Evolutionary conservation across 805 yeast species (phyloP), one percentile per base, ranked within the genome.

Genomic region (Zygoascus ofunaensis): DNA sequence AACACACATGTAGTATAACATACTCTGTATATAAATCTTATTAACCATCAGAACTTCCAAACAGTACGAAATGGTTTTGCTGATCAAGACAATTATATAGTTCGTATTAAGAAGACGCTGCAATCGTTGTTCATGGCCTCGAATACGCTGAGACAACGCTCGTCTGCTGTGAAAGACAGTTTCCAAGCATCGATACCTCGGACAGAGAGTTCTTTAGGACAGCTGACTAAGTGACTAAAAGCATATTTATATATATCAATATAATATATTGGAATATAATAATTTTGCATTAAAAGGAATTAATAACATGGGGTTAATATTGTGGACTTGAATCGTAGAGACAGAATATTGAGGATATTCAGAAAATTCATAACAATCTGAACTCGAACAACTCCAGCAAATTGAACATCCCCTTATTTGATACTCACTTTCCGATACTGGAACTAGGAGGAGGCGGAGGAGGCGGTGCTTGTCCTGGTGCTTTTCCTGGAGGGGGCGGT

Each of bases 21-120:
- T n/a, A n/a, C n/a, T n/a, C n/a, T n/a, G n/a, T n/a, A n/a, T n/a
- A n/a, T n/a, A n/a, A n/a, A n/a, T n/a, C n/a, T n/a, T n/a, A n/a
- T n/a, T n/a, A n/a, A n/a, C n/a, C 30, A 26, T 26, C 3, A 37
- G 37, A 39, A 39, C 4, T 41, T 49, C 34, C 47, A 42, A 12
- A 46, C 43, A 34, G 34, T 42, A 2, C 41, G 40, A 15, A 49
- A 52, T 22, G 40, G 43, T 28, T 52, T 52, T 41, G 46, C 46
- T 7, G 49, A 44, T 15, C 50, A 50, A 32, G 55, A 52, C 28
- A 37, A 34, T 14, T 39, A 44, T n/a, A 35, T 43, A 2, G 41
- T 45, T 21, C 15, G 22, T 8, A 23, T 42, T 4, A 41, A 45
- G 26, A 45, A 41, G 48, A 45, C 44, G 34, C 44, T 50, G 26